Base-by-base conservation (phyloP, 2,329 filamentous ascomycete species). In the Elsinoe perseae region DNA sequence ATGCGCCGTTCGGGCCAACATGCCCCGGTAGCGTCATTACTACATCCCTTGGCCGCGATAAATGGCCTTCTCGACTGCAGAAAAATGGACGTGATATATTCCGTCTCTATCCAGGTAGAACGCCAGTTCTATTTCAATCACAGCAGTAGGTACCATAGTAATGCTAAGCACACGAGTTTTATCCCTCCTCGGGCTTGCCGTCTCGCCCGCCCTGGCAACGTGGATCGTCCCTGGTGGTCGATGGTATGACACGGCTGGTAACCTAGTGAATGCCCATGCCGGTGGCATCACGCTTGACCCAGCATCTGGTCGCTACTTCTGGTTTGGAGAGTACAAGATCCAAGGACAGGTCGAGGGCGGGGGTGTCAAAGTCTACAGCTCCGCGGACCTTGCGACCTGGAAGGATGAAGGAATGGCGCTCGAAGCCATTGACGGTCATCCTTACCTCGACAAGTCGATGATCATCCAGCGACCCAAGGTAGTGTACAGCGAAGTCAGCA, bases 391-490 rank as follows among this genome's bases (percentile, higher is more conserved):
- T 1, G 78, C 77, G 1, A 84, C 80, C 0, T 84, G 81, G 81
- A 70, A 76, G 18, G 73, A 67, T 40, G 79, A 82, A 58, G 81
- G 81, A 0, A 66, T 82, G 36, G 81, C 81, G 1, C 67, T 84
- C 73, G 77, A 75, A 52, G 77, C 81, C 0, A 69, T 81, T 23
- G 70, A 78, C 28, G 80, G 75, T 0, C 77, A 83, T 58, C 72
- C 75, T 0, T 79, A 78, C 60, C 79, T 84, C 44, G 77, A 77
- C 0, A 75, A 78, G 0, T 65, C 76, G 2, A 77, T 75, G 60
- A 79, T 84, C 43, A 84, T 84, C 25, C 81, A 84, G 63, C 70
- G 81, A 14, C 81, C 81, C 0, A 84, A 84, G 61, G 81, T 84
- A 1, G 74, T 80, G 1, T 83, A 80, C 61, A 82, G 79, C 60